Evolutionary conservation across 352 stramenopile species (phyloP).

Genomic region (Phytophthora idaei): DNA sequence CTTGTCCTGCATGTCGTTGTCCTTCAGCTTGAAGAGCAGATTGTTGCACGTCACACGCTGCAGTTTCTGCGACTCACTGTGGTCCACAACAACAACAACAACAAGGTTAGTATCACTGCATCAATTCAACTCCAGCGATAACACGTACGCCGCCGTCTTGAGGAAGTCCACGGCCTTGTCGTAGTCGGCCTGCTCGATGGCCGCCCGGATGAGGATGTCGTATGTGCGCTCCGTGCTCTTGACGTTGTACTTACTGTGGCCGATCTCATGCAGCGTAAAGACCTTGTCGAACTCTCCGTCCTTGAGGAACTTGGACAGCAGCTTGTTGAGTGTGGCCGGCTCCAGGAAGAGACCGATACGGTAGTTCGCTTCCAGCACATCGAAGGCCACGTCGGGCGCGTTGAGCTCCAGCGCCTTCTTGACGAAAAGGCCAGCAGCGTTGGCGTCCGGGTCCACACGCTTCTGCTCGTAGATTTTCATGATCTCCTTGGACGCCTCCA

Average conservation of each 20-base stretch:
- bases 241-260: constrained; percentile 79
- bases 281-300: constrained; percentile 82
- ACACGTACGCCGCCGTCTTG: constrained; percentile 78
- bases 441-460: constrained; percentile 78
- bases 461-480: constrained; percentile 91
- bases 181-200: constrained; percentile 75
- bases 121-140: neutral
- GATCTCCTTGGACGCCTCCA: constrained; percentile 83
- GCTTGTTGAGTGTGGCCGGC: constrained; percentile 81
- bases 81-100: neutral
- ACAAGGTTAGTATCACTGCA: constrained; percentile 2
- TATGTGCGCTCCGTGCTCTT: constrained; percentile 86
- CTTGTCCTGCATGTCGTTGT: constrained; percentile 75
- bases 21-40: constrained; percentile 87
- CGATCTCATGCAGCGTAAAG: constrained; percentile 78
- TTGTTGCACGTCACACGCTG: constrained; percentile 90
- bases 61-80: constrained; percentile 70
- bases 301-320: constrained; percentile 84
- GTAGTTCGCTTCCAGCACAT: constrained; percentile 84
- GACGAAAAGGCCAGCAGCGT: constrained; percentile 76
- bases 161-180: constrained; percentile 73
- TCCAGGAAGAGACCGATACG: constrained; percentile 85
- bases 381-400: constrained; percentile 70
- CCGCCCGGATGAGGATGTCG: constrained; percentile 83
- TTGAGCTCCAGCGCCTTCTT: constrained; percentile 87